A percentile compares a stretch with the other conserved stretches of the same genome.
Evolutionary conservation across 139 green algal genomes (phyloP).

Genomic region (Medakamo hakoo): DNA sequence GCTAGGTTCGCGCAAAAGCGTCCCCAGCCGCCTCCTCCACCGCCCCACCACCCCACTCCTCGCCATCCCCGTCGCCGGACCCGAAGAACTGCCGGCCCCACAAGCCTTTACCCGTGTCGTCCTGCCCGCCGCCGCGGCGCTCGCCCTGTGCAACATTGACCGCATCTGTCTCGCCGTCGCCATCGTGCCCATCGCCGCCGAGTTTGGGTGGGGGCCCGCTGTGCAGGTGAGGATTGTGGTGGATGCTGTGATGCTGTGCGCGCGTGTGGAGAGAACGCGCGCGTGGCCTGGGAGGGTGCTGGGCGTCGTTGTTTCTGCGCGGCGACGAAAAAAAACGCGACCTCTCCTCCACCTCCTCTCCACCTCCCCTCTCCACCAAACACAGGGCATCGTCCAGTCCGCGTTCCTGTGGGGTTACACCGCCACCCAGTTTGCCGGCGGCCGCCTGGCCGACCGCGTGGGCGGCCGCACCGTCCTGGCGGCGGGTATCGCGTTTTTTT

Average conservation of each 20-base stretch:
- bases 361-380: neutral
- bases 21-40: too few relatives aligned
- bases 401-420: slow-evolving; percentile 92
- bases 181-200: slow-evolving; percentile 73
- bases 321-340: neutral
- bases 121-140: slow-evolving; percentile 41
- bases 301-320: neutral
- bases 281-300: neutral
- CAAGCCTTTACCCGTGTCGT: slow-evolving; percentile 29
- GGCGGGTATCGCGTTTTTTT: slow-evolving; percentile 67
- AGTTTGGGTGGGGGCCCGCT: slow-evolving; percentile 66
- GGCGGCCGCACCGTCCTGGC: slow-evolving; percentile 61
- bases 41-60: too few relatives aligned
- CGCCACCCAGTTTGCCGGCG: slow-evolving; percentile 70
- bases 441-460: slow-evolving; percentile 51
- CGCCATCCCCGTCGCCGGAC: too few relatives aligned
- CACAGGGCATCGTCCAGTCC: slow-evolving; percentile 73
- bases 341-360: neutral
- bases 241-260: too few relatives aligned
- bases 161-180: slow-evolving; percentile 84
- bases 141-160: slow-evolving; percentile 96
- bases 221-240: slow-evolving; percentile 25
- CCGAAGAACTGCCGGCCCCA: too few relatives aligned
- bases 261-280: too few relatives aligned
- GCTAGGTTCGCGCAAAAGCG: too few relatives aligned